These are phyloP conservation scores for Laetiporus sulphureus DNA, from an alignment of 1,284 basidiomycete genomes.

Conservation along the genomic window DNA sequence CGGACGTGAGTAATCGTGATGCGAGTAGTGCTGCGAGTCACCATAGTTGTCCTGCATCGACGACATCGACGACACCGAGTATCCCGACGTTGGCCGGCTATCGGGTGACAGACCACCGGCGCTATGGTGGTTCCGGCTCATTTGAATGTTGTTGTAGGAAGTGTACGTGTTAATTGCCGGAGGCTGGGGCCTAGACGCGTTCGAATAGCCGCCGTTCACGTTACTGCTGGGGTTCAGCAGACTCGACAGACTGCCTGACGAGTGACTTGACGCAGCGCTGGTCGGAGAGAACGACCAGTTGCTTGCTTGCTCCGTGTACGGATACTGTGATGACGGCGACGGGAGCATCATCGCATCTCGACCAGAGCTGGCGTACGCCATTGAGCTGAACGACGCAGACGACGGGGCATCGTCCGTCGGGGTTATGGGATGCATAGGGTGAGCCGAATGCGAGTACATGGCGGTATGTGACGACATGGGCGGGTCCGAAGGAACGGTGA, in stretches of 20 bases:
- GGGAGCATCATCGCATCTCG: constrained; percentile 35
- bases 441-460: constrained; percentile 49
- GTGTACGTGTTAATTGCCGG: constrained; percentile 67
- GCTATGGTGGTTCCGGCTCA: constrained; percentile 54
- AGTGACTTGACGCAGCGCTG: constrained; percentile 52
- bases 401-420: constrained; percentile 60
- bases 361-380: constrained; percentile 41
- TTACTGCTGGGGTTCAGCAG: constrained; percentile 68
- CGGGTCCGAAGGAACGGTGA: constrained; percentile 71
- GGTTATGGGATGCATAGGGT: constrained; percentile 56
- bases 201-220: constrained; percentile 45
- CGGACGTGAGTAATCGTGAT: constrained; percentile 61
- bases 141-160: constrained; percentile 57
- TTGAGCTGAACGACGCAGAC: constrained; percentile 47
- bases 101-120: constrained; percentile 73
- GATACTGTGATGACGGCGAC: constrained; percentile 49
- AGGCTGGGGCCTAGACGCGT: constrained; percentile 17
- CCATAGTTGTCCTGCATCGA: constrained; percentile 57
- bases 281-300: constrained; percentile 55
- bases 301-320: constrained; percentile 41
- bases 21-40: constrained; percentile 41
- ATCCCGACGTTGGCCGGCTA: constrained; percentile 75
- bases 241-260: constrained; percentile 64
- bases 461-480: constrained; percentile 45
- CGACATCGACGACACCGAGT: constrained; percentile 73